Conservation (phyloP, 768 basidiomycete species). For the Terana coerulea region DNA sequence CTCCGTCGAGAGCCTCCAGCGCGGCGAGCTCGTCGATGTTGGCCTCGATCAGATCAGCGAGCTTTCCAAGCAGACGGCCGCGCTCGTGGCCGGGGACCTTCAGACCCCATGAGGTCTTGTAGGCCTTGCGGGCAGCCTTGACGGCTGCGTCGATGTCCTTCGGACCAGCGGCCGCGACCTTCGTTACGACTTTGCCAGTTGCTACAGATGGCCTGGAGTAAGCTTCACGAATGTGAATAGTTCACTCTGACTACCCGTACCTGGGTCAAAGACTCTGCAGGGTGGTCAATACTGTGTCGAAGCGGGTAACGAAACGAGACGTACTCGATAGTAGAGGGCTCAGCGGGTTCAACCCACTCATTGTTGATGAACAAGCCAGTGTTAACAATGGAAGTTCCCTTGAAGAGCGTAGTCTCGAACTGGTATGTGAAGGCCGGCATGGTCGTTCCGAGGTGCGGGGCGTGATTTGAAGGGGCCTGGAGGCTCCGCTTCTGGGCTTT, state of each 20-base stretch:
- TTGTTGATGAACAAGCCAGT: constrained; percentile 43
- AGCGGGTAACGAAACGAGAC: background rate
- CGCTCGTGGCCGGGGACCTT: constrained; percentile 39
- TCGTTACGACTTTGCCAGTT: constrained; percentile 23
- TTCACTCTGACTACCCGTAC: background rate
- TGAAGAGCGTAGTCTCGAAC: constrained; percentile 25
- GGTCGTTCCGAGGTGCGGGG: constrained; percentile 7
- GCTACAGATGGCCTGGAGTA: background rate
- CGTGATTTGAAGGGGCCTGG: too few species aligned
- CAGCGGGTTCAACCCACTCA: constrained; percentile 21
- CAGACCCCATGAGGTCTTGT: constrained; percentile 45
- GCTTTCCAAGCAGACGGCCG: constrained; percentile 40
- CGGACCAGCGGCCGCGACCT: constrained; percentile 31
- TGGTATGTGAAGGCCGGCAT: constrained; percentile 20
- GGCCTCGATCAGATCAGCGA: constrained; percentile 49
- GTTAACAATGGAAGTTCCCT: constrained; percentile 23
- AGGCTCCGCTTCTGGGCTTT: too few species aligned
- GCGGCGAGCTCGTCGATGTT: constrained; percentile 46
- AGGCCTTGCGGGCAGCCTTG: constrained; percentile 36
- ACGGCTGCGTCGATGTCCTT: constrained; percentile 47
- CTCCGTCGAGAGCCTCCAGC: constrained; percentile 49
- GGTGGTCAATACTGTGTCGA: background rate
- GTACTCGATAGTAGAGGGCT: constrained; percentile 15
- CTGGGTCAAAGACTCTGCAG: background rate
- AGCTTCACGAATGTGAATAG: background rate